Conservation (phyloP, 164 flowering plant genomes). For the Pachysandra terminalis region DNA sequence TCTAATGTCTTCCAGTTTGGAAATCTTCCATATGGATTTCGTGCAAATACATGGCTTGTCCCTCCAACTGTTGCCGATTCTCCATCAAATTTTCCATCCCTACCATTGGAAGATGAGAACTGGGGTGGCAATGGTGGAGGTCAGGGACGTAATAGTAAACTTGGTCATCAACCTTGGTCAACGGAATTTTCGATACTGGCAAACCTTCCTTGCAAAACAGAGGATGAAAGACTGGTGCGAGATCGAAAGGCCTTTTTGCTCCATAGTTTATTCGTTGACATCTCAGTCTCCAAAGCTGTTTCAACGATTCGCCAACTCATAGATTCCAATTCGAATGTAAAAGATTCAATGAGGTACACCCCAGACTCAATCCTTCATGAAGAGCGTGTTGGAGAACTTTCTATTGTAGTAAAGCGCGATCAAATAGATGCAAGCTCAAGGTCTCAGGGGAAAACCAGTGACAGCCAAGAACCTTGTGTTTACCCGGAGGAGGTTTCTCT, state of each 20-base stretch:
- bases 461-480: conserved; percentile 20
- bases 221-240: conserved; percentile 83
- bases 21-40: conserved; percentile 94
- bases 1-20: conserved; percentile 65
- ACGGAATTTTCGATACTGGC: conserved; percentile 81
- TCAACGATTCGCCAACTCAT: conserved; percentile 48
- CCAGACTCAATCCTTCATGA: conserved; percentile 43
- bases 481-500: conserved; percentile 41
- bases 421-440: conserved; percentile 38
- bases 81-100: conserved; percentile 49
- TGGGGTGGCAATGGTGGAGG: conserved; percentile 99
- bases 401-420: conserved; percentile 38
- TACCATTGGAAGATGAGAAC: conserved; percentile 82
- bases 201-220: conserved; percentile 81
- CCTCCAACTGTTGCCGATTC: conserved; percentile 62
- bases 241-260: conserved; percentile 93
- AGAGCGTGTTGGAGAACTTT: conserved; percentile 67
- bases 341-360: conserved; percentile 10
- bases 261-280: conserved; percentile 76
- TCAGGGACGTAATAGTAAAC: conserved; percentile 56
- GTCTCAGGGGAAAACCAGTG: conserved; percentile 27
- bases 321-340: conserved; percentile 27
- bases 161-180: conserved; percentile 81
- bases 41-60: conserved; percentile 92
- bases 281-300: conserved; percentile 67